These are phyloP conservation scores for Mycena latifolia DNA, from an alignment of 768 basidiomycete species.

Conservation along the genomic window DNA sequence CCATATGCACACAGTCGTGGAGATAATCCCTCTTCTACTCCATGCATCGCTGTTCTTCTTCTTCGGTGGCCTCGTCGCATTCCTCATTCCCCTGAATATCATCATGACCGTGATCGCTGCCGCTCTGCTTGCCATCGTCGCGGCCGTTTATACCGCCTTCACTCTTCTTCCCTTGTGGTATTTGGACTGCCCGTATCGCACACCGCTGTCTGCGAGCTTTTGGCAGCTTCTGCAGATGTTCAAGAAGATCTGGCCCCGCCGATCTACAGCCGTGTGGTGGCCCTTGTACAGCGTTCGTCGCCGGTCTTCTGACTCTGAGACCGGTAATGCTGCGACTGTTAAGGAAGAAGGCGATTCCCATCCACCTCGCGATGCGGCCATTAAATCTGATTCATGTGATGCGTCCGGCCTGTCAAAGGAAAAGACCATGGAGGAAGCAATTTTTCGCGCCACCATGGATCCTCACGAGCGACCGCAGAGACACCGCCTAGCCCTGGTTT, in stretches of 20 bases:
- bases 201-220: constrained; percentile 11
- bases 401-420: background rate
- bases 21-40: constrained; percentile 32
- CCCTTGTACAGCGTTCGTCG: background rate
- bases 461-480: background rate
- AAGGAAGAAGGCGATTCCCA: background rate
- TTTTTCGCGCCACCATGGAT: background rate
- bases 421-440: background rate
- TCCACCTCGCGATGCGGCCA: too few species aligned
- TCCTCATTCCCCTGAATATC: constrained; percentile 18
- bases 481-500: background rate
- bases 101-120: constrained; percentile 14
- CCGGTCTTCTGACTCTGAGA: background rate
- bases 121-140: constrained; percentile 1
- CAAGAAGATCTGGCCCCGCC: background rate
- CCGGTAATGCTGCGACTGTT: too few species aligned
- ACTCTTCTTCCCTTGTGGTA: constrained; percentile 30
- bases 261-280: background rate
- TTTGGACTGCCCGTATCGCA: constrained; percentile 31
- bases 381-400: too few species aligned
- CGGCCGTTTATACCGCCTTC: constrained; percentile 17
- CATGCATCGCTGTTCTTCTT: constrained; percentile 34
- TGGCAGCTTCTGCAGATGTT: background rate
- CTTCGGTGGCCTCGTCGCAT: constrained; percentile 32
- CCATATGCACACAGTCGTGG: constrained; percentile 18